Evolutionary conservation across 208 protist genomes (phyloP), one percentile per base, ranked within the genome.

Genomic region (Leishmania major): DNA sequence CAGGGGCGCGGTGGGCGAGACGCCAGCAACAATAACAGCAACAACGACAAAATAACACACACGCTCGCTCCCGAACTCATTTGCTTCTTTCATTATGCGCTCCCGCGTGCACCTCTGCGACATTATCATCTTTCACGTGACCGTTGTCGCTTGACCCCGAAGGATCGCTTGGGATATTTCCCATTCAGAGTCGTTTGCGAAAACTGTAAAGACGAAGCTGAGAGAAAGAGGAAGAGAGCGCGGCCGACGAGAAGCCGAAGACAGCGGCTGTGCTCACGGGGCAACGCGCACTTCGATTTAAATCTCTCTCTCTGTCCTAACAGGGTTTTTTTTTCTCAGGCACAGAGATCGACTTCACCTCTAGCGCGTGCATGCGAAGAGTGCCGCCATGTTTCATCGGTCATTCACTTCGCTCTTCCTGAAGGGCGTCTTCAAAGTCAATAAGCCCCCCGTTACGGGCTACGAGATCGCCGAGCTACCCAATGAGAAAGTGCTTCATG

Each of bases 391-490:
- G 85, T n/a, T 85, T 31, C 85, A 81, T 25, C 66, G 74, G 0
- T 89, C 87, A 7, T 59, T 22, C 57, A 28, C 22, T 37, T 78
- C 35, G 25, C 80, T 81, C 43, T 97, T 95, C 78, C 85, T 97
- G n/a, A 88, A 74, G 1, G 93, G 91, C 51, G 86, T 97, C 55
- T 88, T 87, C 59, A 92, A 92, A 64, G 89, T 96, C 22, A 86
- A 89, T 35, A 88, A 92, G 67, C 92, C 94, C 11, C 94, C 94
- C 11, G 88, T 87, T 11, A 85, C 86, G 1, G 94, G 94, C n/a
- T 97, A 97, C 80, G 94, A 97, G 78, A 92, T 97, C 62, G 90
- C 92, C 0, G 92, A 97, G 75, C 78, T 97, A 62, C 94, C 94
- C 19, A 95, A 95, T 73, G 94, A 97, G 70, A 91, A 89, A 40